Percentiles rank a stretch among this genome's conserved stretches.
Conservation (phyloP, 2,329 filamentous ascomycete genomes). For the Cercospora citrullina region DNA sequence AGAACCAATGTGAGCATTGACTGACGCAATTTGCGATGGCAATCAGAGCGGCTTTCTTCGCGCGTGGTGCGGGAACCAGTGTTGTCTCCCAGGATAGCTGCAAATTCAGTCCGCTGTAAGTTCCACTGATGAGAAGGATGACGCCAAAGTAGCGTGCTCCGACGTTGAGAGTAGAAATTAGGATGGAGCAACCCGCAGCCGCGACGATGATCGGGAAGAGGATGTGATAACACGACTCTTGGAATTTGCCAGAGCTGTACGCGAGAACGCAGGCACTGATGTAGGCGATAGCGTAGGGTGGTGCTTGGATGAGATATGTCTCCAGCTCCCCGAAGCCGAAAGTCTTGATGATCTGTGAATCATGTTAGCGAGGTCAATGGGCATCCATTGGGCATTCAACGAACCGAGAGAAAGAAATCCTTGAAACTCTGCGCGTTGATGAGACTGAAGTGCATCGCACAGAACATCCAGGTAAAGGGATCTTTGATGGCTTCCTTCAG, state of each 20-base stretch:
- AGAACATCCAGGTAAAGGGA: slow-evolving; percentile 34
- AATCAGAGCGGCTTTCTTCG: slow-evolving; percentile 46
- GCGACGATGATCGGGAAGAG: slow-evolving; percentile 28
- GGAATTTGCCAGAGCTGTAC: slow-evolving; percentile 35
- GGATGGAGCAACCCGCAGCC: slow-evolving; percentile 31
- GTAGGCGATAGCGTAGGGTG: slow-evolving; percentile 42
- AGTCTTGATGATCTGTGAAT: neutral
- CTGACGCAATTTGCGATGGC: slow-evolving; percentile 47
- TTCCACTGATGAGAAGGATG: slow-evolving; percentile 39
- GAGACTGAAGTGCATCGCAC: slow-evolving; percentile 43
- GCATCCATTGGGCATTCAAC: neutral
- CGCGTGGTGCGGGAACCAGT: slow-evolving; percentile 44
- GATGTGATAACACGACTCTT: slow-evolving; percentile 30
- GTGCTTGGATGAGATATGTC: slow-evolving; percentile 47
- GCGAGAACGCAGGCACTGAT: slow-evolving; percentile 31
- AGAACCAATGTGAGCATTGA: slow-evolving; percentile 47
- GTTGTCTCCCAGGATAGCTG: neutral
- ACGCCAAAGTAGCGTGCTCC: slow-evolving; percentile 38
- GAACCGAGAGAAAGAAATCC: slow-evolving; percentile 38
- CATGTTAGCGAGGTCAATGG: neutral
- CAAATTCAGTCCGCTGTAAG: slow-evolving; percentile 35
- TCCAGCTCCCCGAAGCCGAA: slow-evolving; percentile 16
- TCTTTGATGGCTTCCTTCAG: slow-evolving; percentile 39
- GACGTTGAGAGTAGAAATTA: slow-evolving; percentile 37
- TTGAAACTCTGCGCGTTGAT: slow-evolving; percentile 39